A percentile compares a stretch with the other conserved stretches of the same genome.
These are phyloP conservation scores for Pseudogymnoascus sp. DNA, from an alignment of 2,329 filamentous ascomycete genomes.

Conservation along the genomic window DNA sequence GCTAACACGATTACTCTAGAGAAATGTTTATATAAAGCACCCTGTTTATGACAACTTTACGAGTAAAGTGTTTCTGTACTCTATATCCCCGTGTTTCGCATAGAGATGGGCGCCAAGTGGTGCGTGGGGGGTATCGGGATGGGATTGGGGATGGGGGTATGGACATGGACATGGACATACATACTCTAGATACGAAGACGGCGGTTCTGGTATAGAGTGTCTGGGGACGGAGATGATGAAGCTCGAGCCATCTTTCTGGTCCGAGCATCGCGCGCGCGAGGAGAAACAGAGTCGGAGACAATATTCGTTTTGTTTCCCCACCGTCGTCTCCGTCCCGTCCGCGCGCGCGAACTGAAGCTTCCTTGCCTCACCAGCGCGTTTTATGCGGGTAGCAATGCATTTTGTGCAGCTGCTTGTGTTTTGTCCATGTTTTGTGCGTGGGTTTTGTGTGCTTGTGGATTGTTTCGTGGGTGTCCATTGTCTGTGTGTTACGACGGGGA, in stretches of 20 bases:
- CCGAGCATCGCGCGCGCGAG: neutral
- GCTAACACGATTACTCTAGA: neutral
- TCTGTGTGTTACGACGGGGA: neutral
- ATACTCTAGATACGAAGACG: neutral
- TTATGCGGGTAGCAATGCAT: neutral
- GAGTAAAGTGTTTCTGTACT: neutral
- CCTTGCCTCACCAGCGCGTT: neutral
- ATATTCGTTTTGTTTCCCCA: neutral
- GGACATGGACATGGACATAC: neutral
- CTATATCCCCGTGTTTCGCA: neutral
- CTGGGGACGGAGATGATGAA: neutral
- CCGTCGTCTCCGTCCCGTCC: neutral
- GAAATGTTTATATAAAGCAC: neutral
- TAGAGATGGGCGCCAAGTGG: neutral
- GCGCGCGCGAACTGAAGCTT: neutral
- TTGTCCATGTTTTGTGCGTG: neutral
- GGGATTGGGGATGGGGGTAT: neutral
- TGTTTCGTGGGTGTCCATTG: neutral
- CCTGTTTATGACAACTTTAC: neutral
- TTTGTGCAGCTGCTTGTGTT: neutral
- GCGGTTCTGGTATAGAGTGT: neutral
- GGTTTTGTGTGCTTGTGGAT: neutral
- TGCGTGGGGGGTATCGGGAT: neutral
- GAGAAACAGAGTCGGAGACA: neutral
- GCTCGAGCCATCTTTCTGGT: neutral